Percentiles rank a stretch among this genome's conserved stretches.
phyloP scores from a whole-genome alignment of 2,329 filamentous ascomycete species.

The Juglanconis juglandina region DNA sequence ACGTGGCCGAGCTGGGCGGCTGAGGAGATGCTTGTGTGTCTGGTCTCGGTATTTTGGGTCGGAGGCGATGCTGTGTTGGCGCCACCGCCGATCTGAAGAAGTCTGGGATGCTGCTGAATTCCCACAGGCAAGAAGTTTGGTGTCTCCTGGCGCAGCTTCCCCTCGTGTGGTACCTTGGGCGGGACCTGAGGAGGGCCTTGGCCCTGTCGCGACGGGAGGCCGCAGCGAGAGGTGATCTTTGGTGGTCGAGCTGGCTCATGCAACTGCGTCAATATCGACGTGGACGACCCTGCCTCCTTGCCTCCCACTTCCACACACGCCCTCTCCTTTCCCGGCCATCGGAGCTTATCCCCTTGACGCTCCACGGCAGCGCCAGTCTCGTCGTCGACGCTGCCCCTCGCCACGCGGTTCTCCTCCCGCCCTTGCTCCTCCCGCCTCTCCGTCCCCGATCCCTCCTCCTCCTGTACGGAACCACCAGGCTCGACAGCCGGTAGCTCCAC shows the following conservation, averaged over 20 bases:
- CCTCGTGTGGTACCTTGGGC: slow-evolving; percentile 18
- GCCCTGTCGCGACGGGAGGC: slow-evolving; percentile 16
- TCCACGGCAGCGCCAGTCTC: no score
- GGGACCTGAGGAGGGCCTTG: slow-evolving; percentile 23
- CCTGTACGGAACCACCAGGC: not conserved
- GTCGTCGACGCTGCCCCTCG: not conserved
- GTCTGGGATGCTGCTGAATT: not conserved
- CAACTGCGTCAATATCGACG: not conserved
- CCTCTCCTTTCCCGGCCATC: no score
- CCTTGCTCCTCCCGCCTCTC: slow-evolving; percentile 15
- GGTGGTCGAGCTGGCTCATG: not conserved
- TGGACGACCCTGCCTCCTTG: slow-evolving; percentile 3
- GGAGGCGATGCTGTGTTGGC: slow-evolving; percentile 10
- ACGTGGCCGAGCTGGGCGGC: not conserved
- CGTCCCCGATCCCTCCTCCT: not conserved
- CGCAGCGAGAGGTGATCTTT: slow-evolving; percentile 22
- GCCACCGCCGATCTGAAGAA: not conserved
- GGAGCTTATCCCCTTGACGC: no score
- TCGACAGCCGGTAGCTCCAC: slow-evolving; percentile 38
- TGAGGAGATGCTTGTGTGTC: not conserved
- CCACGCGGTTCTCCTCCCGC: not conserved
- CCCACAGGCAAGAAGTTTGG: no score
- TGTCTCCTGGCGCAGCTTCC: not conserved
- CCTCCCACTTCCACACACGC: not conserved
- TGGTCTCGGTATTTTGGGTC: not conserved